Evolutionary conservation across 1,284 basidiomycete species (phyloP).

Genomic region (Trametes versicolor): DNA sequence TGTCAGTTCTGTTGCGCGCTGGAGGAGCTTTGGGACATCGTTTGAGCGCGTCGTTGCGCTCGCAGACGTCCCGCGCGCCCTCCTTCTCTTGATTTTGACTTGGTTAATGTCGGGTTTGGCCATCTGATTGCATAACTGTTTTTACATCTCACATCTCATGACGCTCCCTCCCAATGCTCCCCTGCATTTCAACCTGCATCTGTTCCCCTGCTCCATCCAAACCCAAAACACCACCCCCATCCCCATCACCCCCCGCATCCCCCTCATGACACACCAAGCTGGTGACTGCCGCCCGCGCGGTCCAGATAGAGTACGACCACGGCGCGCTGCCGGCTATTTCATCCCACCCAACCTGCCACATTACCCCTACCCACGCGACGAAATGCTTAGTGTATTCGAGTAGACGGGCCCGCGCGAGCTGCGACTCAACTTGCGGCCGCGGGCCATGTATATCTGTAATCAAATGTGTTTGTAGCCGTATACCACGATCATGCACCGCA

Average conservation of each 20-base stretch:
- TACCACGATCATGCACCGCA: not conserved
- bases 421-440: conserved; percentile 45
- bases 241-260: conserved; percentile 18
- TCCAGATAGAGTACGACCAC: conserved; percentile 19
- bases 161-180: conserved; percentile 24
- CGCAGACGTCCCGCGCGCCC: not conserved
- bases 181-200: conserved; percentile 46
- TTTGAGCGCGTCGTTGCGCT: conserved; percentile 35
- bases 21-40: conserved; percentile 53
- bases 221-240: conserved; percentile 3
- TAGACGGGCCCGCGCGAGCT: conserved; percentile 32
- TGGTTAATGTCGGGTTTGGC: conserved; percentile 19
- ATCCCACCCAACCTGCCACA: conserved; percentile 2
- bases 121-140: not conserved
- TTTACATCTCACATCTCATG: conserved; percentile 24
- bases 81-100: conserved; percentile 8
- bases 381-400: conserved; percentile 26
- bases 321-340: conserved; percentile 22
- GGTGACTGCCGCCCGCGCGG: conserved; percentile 19
- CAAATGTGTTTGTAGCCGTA: conserved; percentile 39
- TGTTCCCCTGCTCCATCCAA: conserved; percentile 7
- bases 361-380: not conserved
- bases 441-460: conserved; percentile 38
- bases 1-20: conserved; percentile 51
- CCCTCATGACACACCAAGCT: conserved; percentile 29